A percentile compares a stretch with the other conserved stretches of the same genome.
Conservation (phyloP, 192 early-diverging fungal genomes). For the Haplosporangium gracile region DNA sequence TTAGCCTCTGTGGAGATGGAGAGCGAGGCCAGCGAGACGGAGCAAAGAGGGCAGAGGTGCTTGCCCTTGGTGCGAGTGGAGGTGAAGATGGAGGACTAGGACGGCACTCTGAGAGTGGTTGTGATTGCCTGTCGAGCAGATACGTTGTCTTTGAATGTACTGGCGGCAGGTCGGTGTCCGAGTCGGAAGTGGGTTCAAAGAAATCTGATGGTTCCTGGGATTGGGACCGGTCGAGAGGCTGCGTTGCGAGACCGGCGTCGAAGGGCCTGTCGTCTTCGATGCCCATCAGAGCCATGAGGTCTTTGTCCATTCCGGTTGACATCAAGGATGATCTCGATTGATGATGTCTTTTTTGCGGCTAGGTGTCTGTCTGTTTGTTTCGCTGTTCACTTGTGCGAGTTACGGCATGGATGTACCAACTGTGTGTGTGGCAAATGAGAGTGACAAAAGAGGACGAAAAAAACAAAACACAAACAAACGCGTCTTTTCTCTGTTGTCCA, state of each 20-base stretch:
- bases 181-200: constrained; percentile 4
- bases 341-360: not conserved
- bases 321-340: not conserved
- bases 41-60: constrained; percentile 17
- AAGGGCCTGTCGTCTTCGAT: constrained; percentile 30
- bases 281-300: constrained; percentile 54
- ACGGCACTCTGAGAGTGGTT: not conserved
- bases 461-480: too few relatives aligned
- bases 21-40: constrained; percentile 1
- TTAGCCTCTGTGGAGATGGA: not conserved
- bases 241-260: constrained; percentile 17
- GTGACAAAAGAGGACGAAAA: too few relatives aligned
- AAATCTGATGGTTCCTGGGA: constrained; percentile 1
- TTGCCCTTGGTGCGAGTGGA: constrained; percentile 6
- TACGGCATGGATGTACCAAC: too few relatives aligned
- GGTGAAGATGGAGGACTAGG: not conserved
- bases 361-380: not conserved
- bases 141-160: not conserved
- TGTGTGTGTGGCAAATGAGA: too few relatives aligned
- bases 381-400: too few relatives aligned
- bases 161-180: constrained; percentile 10
- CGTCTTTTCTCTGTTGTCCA: too few relatives aligned
- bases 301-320: constrained; percentile 44
- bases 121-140: not conserved
- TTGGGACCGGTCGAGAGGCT: not conserved